phyloP scores from a whole-genome alignment of 106 monocot genomes.

The Dioscorea alata region DNA sequence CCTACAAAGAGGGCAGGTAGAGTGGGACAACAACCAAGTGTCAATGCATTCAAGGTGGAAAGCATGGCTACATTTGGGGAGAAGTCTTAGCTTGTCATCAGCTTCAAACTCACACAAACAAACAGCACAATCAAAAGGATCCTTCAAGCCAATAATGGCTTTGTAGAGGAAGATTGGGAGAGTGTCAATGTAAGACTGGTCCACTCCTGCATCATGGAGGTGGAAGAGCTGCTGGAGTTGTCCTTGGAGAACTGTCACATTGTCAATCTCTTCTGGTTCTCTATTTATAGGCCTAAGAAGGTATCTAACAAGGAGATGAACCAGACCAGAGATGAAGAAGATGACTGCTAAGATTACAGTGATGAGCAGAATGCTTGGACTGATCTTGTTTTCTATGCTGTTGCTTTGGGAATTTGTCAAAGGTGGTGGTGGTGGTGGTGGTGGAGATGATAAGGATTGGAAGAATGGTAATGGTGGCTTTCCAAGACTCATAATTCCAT shows the following conservation, averaged over 20 bases:
- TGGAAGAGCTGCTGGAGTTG: conserved; percentile 97
- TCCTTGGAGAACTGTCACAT: conserved; percentile 61
- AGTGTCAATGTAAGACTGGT: conserved; percentile 85
- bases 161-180: conserved; percentile 88
- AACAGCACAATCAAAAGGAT: conserved; percentile 93
- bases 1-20: conserved; percentile 80
- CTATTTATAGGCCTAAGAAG: conserved; percentile 33
- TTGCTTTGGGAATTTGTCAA: not conserved
- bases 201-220: conserved; percentile 88
- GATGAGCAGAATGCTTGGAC: conserved; percentile 59
- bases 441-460: not conserved
- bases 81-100: conserved; percentile 75
- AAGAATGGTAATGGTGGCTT: not conserved
- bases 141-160: conserved; percentile 69
- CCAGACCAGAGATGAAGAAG: conserved; percentile 72
- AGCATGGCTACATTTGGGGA: conserved; percentile 83
- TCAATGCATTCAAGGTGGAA: conserved; percentile 86
- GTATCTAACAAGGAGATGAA: conserved; percentile 69
- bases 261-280: conserved; percentile 35
- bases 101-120: conserved; percentile 85
- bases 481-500: not conserved
- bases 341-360: conserved; percentile 57
- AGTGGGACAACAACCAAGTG: conserved; percentile 85
- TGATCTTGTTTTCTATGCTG: conserved; percentile 47
- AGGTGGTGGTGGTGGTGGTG: conserved; percentile 21